phyloP scores from a whole-genome alignment of 2,329 filamentous ascomycete genomes.

The Coniochaeta sp. region DNA sequence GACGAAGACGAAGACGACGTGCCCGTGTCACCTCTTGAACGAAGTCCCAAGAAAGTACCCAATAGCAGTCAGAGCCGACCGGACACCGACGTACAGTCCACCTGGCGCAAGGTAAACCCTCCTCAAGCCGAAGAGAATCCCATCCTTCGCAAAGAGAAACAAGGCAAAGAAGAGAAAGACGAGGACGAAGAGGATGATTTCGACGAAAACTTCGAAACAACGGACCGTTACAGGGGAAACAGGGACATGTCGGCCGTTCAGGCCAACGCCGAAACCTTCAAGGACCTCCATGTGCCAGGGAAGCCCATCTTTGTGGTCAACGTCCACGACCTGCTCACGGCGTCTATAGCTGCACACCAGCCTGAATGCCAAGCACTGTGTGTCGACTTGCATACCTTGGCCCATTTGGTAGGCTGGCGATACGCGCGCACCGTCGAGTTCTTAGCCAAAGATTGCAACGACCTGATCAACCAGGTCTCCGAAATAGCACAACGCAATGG shows the following conservation, averaged over 20 bases:
- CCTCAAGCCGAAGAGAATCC: too few species aligned
- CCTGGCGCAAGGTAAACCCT: too few species aligned
- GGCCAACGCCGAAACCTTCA: slow-evolving; percentile 17
- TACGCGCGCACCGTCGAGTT: slow-evolving; percentile 23
- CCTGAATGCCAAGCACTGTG: slow-evolving; percentile 25
- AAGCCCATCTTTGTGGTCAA: slow-evolving; percentile 39
- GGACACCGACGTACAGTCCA: too few species aligned
- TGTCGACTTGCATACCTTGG: slow-evolving; percentile 37
- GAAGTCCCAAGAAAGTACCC: too few species aligned
- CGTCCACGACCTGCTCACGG: slow-evolving; percentile 36
- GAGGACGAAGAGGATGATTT: neutral
- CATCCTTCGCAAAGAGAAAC: too few species aligned
- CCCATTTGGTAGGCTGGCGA: slow-evolving; percentile 33
- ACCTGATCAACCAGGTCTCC: neutral
- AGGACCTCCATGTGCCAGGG: slow-evolving; percentile 31
- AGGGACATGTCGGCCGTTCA: neutral
- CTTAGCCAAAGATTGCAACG: slow-evolving; percentile 20
- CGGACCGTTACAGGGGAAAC: neutral
- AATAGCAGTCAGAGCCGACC: too few species aligned
- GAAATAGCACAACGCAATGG: neutral
- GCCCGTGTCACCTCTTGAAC: too few species aligned
- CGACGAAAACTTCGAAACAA: too few species aligned
- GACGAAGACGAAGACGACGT: neutral
- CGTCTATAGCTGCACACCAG: slow-evolving; percentile 26
- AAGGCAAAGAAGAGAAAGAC: neutral